A percentile compares a stretch with the other conserved stretches of the same genome.
Evolutionary conservation across 1,139 yeast species (phyloP).

Genomic region (Diutina sp.): DNA sequence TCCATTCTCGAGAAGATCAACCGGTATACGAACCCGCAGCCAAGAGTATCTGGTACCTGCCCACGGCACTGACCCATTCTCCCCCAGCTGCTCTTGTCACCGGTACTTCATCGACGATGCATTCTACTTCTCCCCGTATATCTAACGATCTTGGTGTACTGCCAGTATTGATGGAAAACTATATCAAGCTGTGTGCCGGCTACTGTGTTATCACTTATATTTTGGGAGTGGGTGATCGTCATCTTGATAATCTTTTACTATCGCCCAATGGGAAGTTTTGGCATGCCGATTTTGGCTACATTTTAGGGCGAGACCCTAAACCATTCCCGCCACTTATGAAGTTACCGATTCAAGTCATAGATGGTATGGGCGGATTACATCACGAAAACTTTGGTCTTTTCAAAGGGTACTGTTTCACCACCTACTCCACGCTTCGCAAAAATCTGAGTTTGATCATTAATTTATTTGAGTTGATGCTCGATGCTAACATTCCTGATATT

Average conservation of each 20-base stretch:
- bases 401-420: slow-evolving; percentile 87
- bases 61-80: slow-evolving; percentile 4
- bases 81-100: slow-evolving; percentile 9
- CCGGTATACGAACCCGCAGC: slow-evolving; percentile 12
- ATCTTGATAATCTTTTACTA: slow-evolving; percentile 71
- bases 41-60: slow-evolving; percentile 2
- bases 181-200: slow-evolving; percentile 93
- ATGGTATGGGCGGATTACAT: slow-evolving; percentile 91
- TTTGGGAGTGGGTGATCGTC: slow-evolving; percentile 95
- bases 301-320: slow-evolving; percentile 92
- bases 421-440: slow-evolving; percentile 81
- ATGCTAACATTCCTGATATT: slow-evolving; percentile 85
- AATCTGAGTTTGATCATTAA: slow-evolving; percentile 83
- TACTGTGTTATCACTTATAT: slow-evolving; percentile 93
- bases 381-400: slow-evolving; percentile 80
- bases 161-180: slow-evolving; percentile 77
- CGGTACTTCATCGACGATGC: background rate
- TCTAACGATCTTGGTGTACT: slow-evolving; percentile 60
- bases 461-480: slow-evolving; percentile 86
- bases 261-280: slow-evolving; percentile 71
- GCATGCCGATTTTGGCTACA: slow-evolving; percentile 97
- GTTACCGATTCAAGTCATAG: slow-evolving; percentile 89
- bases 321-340: slow-evolving; percentile 99
- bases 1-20: slow-evolving; percentile 29
- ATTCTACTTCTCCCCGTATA: slow-evolving; percentile 9